Evolutionary conservation across 768 basidiomycete genomes (phyloP), one percentile per base, ranked within the genome.

Genomic region (Hortiboletus flavorubellus): DNA sequence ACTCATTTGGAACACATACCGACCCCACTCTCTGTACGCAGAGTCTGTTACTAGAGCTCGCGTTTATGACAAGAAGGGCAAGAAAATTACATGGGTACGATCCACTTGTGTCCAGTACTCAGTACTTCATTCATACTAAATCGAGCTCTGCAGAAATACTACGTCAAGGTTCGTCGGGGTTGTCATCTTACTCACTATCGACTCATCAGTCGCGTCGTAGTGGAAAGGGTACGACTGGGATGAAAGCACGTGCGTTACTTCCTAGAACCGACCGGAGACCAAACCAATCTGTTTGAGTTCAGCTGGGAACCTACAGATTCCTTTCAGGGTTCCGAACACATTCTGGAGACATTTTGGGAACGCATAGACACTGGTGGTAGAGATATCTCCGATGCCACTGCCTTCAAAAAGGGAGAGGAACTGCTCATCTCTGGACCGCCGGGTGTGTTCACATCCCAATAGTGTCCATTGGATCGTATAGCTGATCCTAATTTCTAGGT

Each of bases 291-390:
- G n/a, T 46, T 38, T 43, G 53, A 34, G 18, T 42, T 37, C 50
- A 89, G 87, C 10, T 89, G 86, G 86, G 87, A 89, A 59, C 86
- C 87, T 9, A 66, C 72, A 8, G 74, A 80, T 49, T 85, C 84
- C 9, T 87, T 89, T 56, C 66, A 64, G 15, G 77, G 74, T 10
- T 85, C 86, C 0, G 80, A 84, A 59, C 75, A 83, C 47, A 74
- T 87, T 15, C 37, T 78, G 9, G 62, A 69, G 15, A 30, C 56
- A 2, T 78, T 78, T 46, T 78, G 76, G 76, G 56, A 61, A 16
- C 68, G 71, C n/a, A 55, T 73, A 34, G 52, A 67, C 26, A 66
- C 64, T 2, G 57, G 66, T 31, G 70, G 68, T 33, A 77, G 86
- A 54, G 83, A 87, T 56, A 68, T 73, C 44, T 64, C 73, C 1